These are phyloP conservation scores for Citrullus amarus DNA, from an alignment of 306 rosid species.

Conservation along the genomic window DNA sequence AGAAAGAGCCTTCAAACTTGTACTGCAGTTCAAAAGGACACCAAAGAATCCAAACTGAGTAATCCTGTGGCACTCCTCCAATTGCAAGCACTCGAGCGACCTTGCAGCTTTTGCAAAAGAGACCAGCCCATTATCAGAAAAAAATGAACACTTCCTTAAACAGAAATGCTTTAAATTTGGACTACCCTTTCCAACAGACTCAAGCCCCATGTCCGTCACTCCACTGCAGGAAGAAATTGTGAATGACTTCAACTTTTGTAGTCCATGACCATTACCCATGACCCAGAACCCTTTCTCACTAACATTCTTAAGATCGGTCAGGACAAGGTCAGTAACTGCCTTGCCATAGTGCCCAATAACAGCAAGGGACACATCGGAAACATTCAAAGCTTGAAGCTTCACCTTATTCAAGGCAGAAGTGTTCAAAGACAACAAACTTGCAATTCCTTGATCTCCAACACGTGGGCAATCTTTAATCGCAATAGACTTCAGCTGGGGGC, in stretches of 20 bases:
- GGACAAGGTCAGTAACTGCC: constrained; percentile 54
- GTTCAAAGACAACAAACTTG: constrained; percentile 45
- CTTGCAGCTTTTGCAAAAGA: constrained; percentile 55
- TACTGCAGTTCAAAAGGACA: constrained; percentile 46
- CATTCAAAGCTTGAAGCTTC: constrained; percentile 60
- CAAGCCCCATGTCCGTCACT: constrained; percentile 59
- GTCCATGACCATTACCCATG: constrained; percentile 75
- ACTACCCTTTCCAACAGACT: constrained; percentile 71
- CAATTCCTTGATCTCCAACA: constrained; percentile 74
- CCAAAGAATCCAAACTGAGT: constrained; percentile 74
- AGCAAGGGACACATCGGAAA: constrained; percentile 82
- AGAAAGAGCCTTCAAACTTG: constrained; percentile 57
- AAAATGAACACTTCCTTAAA: constrained; percentile 44
- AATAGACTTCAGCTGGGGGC: constrained; percentile 54
- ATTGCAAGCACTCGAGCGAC: constrained; percentile 63
- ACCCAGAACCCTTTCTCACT: constrained; percentile 90
- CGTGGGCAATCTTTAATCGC: constrained; percentile 46
- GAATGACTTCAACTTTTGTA: constrained; percentile 67
- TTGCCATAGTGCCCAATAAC: constrained; percentile 80
- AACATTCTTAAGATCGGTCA: constrained; percentile 45
- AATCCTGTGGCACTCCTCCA: constrained; percentile 90
- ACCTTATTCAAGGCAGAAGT: constrained; percentile 43
- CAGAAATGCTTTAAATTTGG: constrained; percentile 63
- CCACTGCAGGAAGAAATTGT: constrained; percentile 61
- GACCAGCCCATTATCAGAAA: constrained; percentile 70